A percentile compares a stretch with the other conserved stretches of the same genome.
Conservation (phyloP, 495 filamentous ascomycete genomes). For the Penicillium steckii region DNA sequence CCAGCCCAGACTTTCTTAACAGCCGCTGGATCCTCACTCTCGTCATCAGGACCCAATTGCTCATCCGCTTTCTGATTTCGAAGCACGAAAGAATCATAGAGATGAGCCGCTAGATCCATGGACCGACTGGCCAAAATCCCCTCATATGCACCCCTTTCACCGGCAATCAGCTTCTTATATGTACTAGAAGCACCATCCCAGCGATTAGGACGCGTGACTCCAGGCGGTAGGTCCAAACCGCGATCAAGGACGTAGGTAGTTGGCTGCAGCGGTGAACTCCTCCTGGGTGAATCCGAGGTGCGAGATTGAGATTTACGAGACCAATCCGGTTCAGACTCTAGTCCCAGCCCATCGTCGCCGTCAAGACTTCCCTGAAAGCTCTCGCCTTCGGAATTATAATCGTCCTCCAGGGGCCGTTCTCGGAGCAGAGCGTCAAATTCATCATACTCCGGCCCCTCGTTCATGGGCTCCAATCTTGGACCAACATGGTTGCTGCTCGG, state of each 20-base stretch:
- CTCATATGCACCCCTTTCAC: constrained; percentile 57
- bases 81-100: constrained; percentile 71
- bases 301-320: background rate
- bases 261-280: background rate
- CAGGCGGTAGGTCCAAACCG: constrained; percentile 21
- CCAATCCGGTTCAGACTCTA: background rate
- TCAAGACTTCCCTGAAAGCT: constrained; percentile 19
- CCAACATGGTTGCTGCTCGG: constrained; percentile 23
- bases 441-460: constrained; percentile 13
- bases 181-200: constrained; percentile 53
- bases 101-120: constrained; percentile 67
- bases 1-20: constrained; percentile 66
- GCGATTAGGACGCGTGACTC: constrained; percentile 48
- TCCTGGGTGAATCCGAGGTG: background rate
- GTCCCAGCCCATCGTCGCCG: constrained; percentile 12
- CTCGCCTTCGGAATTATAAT: constrained; percentile 26
- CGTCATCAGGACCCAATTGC: constrained; percentile 19
- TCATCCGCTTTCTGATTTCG: constrained; percentile 44
- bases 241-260: constrained; percentile 19
- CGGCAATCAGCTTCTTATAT: constrained; percentile 57
- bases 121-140: constrained; percentile 56
- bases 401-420: constrained; percentile 13
- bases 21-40: constrained; percentile 12
- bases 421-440: constrained; percentile 26
- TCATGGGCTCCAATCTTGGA: constrained; percentile 11